These are phyloP conservation scores for Tillandsia fasciculata DNA, from an alignment of 176 grass and related monocot genomes.

Conservation along the genomic window DNA sequence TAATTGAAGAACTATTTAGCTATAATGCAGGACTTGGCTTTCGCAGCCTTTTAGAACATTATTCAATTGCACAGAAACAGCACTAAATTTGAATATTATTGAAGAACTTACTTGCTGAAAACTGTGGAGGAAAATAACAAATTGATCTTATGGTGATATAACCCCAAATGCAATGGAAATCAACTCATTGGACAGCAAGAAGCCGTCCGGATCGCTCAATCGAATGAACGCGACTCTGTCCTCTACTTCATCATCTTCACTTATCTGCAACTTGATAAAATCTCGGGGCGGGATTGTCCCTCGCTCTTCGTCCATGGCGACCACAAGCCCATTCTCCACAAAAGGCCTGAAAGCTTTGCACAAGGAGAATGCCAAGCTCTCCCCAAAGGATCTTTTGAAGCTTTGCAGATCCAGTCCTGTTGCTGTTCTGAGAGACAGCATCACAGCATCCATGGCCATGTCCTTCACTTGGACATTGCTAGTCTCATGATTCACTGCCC, in stretches of 20 bases:
- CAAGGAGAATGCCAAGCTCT: constrained; percentile 28
- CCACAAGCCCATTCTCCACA: constrained; percentile 58
- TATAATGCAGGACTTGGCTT: background rate
- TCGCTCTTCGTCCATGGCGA: constrained; percentile 47
- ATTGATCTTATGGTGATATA: constrained; percentile 43
- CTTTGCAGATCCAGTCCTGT: constrained; percentile 49
- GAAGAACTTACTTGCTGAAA: background rate
- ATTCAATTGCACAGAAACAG: background rate
- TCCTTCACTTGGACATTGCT: constrained; percentile 40
- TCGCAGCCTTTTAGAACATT: background rate
- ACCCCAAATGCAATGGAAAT: constrained; percentile 79
- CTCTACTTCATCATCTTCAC: constrained; percentile 16
- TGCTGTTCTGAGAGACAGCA: constrained; percentile 78
- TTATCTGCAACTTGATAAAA: constrained; percentile 33
- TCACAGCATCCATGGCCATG: constrained; percentile 77
- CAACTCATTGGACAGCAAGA: constrained; percentile 85
- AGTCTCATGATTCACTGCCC: constrained; percentile 26
- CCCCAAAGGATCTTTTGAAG: constrained; percentile 59
- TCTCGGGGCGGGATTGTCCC: constrained; percentile 27
- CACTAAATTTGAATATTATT: background rate
- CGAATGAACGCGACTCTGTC: constrained; percentile 49
- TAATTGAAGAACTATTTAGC: too few species aligned
- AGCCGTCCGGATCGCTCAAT: constrained; percentile 74
- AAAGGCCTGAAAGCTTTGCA: constrained; percentile 51
- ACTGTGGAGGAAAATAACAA: background rate